A percentile compares a stretch with the other conserved stretches of the same genome.
Evolutionary conservation across 495 filamentous ascomycete species (phyloP).

Genomic region (Paragyromitra xinjiangensis): DNA sequence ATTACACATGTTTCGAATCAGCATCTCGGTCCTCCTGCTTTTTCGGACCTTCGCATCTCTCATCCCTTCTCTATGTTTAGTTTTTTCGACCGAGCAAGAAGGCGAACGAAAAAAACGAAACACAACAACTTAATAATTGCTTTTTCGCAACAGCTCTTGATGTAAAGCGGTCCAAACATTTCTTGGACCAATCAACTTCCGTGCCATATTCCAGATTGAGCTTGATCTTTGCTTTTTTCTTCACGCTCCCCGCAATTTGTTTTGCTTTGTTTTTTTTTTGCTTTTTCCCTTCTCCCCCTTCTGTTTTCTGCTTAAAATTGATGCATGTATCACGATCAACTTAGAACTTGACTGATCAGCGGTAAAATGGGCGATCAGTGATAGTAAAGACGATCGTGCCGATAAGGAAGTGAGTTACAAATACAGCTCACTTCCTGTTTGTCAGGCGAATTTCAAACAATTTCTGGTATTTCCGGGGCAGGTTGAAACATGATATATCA

Average conservation of each 20-base stretch:
- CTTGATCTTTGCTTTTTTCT: conserved; percentile 14
- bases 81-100: not conserved
- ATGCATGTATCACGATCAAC: not conserved
- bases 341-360: conserved; percentile 8
- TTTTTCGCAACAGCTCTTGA: conserved; percentile 5
- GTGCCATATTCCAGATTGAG: not conserved
- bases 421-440: conserved; percentile 15
- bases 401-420: conserved; percentile 24
- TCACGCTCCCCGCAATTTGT: conserved; percentile 35
- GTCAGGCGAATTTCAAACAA: conserved; percentile 7
- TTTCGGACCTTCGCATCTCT: conserved; percentile 6
- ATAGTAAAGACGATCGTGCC: conserved; percentile 13
- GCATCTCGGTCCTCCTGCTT: not conserved
- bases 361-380: conserved; percentile 9
- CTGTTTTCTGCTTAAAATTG: not conserved
- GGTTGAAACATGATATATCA: not conserved
- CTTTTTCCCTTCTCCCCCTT: not conserved
- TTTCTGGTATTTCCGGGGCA: too few relatives aligned
- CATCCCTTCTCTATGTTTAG: conserved; percentile 10
- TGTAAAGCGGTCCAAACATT: conserved; percentile 33
- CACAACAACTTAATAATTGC: conserved; percentile 28
- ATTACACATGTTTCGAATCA: conserved; percentile 4
- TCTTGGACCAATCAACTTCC: conserved; percentile 11
- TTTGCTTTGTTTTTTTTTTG: conserved; percentile 9
- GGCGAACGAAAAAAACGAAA: not conserved